Evolutionary conservation across 2,329 filamentous ascomycete genomes (phyloP).

Genomic region (Pyrenochaeta sp.): DNA sequence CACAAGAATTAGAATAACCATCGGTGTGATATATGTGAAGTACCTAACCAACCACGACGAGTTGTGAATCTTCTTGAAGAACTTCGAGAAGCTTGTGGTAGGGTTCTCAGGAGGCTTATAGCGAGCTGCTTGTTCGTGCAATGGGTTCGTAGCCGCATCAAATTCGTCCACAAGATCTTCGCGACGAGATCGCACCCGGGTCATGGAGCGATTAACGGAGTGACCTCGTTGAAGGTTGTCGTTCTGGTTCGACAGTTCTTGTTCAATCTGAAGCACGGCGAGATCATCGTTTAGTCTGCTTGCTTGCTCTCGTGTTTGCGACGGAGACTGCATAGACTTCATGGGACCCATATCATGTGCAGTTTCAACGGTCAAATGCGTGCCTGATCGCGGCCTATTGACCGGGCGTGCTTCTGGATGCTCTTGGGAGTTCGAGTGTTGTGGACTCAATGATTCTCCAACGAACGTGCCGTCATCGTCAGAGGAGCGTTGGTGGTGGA

Average conservation of each 20-base stretch:
- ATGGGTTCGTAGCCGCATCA: conserved; percentile 71
- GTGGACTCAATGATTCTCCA: conserved; percentile 46
- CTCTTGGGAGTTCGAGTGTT: conserved; percentile 30
- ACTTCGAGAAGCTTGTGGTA: conserved; percentile 67
- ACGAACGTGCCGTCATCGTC: conserved; percentile 51
- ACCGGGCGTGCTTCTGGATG: conserved; percentile 14
- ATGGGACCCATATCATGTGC: conserved; percentile 44
- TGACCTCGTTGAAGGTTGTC: conserved; percentile 47
- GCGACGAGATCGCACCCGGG: conserved; percentile 61
- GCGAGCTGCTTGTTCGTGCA: conserved; percentile 71
- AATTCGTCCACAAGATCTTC: conserved; percentile 71
- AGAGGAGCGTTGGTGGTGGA: conserved; percentile 43
- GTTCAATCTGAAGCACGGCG: conserved; percentile 70
- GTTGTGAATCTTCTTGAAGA: conserved; percentile 71
- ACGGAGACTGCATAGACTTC: conserved; percentile 58
- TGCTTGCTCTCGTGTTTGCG: conserved; percentile 66
- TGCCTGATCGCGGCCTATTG: conserved; percentile 43
- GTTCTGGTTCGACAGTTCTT: conserved; percentile 59
- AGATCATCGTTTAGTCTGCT: conserved; percentile 72
- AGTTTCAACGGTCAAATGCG: conserved; percentile 60
- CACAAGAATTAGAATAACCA: conserved; percentile 71
- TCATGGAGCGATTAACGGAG: conserved; percentile 55
- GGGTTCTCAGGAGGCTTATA: conserved; percentile 72
- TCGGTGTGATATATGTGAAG: conserved; percentile 73
- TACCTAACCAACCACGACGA: conserved; percentile 74